These are phyloP conservation scores for Talaromyces sp. DNA, from an alignment of 2,329 filamentous ascomycete genomes.

Conservation along the genomic window DNA sequence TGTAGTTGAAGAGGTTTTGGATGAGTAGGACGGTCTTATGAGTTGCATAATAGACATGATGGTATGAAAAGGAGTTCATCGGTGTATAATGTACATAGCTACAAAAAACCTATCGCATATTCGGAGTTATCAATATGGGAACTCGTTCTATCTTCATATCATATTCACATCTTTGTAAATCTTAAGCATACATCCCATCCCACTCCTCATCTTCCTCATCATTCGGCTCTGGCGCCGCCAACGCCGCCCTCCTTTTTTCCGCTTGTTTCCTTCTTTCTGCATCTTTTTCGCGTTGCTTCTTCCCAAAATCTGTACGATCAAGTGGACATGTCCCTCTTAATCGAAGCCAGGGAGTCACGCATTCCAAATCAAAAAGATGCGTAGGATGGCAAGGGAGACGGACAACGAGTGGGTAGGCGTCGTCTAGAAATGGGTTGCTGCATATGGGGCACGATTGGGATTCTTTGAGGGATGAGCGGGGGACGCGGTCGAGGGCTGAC, in stretches of 20 bases:
- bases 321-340: slow-evolving; percentile 62
- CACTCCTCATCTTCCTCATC: slow-evolving; percentile 47
- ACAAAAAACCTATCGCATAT: background rate
- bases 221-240: slow-evolving; percentile 23
- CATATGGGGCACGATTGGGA: slow-evolving; percentile 59
- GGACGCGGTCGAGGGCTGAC: slow-evolving; percentile 56
- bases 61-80: background rate
- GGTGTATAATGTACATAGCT: slow-evolving; percentile 12
- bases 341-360: slow-evolving; percentile 62
- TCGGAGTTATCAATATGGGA: background rate
- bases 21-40: slow-evolving; percentile 4
- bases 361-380: slow-evolving; percentile 63
- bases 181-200: slow-evolving; percentile 48
- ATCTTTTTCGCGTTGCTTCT: slow-evolving; percentile 51
- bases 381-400: slow-evolving; percentile 59
- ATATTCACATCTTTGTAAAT: background rate
- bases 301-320: slow-evolving; percentile 57
- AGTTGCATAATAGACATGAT: slow-evolving; percentile 8
- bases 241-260: slow-evolving; percentile 37
- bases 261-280: slow-evolving; percentile 53
- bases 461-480: slow-evolving; percentile 52
- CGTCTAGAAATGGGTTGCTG: slow-evolving; percentile 59
- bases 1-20: slow-evolving; percentile 14
- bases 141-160: background rate
- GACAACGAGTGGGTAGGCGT: slow-evolving; percentile 62